phyloP scores from a whole-genome alignment of 257 asterid genomes.

The Lantana camara region DNA sequence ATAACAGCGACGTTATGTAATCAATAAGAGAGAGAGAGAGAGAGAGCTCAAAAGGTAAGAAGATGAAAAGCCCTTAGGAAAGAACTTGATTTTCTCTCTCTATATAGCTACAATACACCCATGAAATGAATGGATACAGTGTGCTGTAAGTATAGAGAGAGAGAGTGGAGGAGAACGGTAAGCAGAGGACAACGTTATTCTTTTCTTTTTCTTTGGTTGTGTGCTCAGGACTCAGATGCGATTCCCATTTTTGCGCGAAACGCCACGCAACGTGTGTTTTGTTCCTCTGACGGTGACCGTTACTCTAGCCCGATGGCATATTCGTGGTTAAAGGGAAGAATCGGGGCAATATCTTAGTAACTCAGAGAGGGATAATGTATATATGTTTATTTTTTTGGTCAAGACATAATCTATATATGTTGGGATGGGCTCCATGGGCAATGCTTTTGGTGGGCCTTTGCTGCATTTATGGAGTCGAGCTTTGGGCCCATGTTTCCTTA shows the following conservation, averaged over 20 bases:
- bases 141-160: conserved; percentile 35
- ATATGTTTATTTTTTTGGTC: too few species aligned
- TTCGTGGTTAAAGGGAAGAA: conserved; percentile 19
- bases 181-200: conserved; percentile 38
- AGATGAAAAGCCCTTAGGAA: conserved; percentile 36
- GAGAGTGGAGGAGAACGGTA: conserved; percentile 30
- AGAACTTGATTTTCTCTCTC: conserved; percentile 27
- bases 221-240: conserved; percentile 37
- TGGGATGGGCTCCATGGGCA: conserved; percentile 45
- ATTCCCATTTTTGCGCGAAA: conserved; percentile 53
- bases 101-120: conserved; percentile 5
- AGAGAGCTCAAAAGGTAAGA: conserved; percentile 27
- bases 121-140: conserved; percentile 10
- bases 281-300: conserved; percentile 41
- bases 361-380: not conserved
- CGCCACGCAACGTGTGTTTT: conserved; percentile 32
- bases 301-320: conserved; percentile 28
- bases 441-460: conserved; percentile 45
- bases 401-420: too few species aligned
- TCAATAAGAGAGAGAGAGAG: conserved; percentile 29
- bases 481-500: conserved; percentile 23
- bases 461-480: conserved; percentile 15
- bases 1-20: conserved; percentile 32
- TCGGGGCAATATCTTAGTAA: conserved; percentile 5
- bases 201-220: conserved; percentile 29